Evolutionary conservation across 345 rosid species (phyloP).

Genomic region (Theobroma cacao): DNA sequence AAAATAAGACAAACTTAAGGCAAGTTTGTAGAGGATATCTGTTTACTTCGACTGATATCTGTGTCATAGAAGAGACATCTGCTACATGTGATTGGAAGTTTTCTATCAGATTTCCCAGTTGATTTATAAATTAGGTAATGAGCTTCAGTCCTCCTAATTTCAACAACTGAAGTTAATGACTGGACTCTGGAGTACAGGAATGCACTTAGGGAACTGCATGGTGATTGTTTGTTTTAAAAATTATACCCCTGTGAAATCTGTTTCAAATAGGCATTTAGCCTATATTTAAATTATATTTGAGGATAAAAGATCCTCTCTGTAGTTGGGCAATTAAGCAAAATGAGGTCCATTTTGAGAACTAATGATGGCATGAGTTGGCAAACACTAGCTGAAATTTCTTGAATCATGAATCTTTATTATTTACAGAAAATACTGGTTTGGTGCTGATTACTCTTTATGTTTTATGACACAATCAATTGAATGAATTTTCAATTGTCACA

Average conservation of each 20-base stretch:
- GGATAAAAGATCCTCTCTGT: background rate
- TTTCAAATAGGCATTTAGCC: background rate
- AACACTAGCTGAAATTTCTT: background rate
- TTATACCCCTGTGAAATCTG: background rate
- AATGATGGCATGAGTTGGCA: background rate
- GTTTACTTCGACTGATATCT: background rate
- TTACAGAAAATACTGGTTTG: background rate
- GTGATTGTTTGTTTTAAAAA: too few relatives aligned
- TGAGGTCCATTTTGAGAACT: background rate
- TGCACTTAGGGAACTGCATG: background rate
- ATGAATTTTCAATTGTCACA: constrained; percentile 22
- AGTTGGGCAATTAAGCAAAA: background rate
- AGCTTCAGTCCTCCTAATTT: background rate
- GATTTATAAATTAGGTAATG: background rate
- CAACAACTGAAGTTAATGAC: background rate
- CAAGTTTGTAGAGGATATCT: background rate
- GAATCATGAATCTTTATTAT: background rate
- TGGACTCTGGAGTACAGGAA: too few relatives aligned
- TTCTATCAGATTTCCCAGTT: background rate
- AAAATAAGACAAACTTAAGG: background rate
- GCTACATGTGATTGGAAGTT: background rate
- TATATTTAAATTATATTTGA: too few relatives aligned
- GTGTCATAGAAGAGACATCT: too few relatives aligned
- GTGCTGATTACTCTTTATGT: background rate
- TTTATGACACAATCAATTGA: background rate